Base-by-base conservation (phyloP, 108 stramenopile species). In the Mediolabrus comicus region DNA sequence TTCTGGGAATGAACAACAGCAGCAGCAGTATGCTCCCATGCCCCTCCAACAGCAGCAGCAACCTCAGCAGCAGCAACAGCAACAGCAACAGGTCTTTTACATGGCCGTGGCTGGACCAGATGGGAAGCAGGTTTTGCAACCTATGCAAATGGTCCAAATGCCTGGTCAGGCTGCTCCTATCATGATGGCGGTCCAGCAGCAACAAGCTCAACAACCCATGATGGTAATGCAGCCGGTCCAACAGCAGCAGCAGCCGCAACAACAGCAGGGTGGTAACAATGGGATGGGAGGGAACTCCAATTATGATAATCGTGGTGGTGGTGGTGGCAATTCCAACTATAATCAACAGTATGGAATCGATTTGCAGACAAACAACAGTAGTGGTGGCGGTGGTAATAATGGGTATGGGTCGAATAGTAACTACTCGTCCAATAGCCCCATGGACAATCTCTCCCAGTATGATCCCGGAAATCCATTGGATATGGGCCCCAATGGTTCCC, bases 91-190 rank as follows among this genome's bases (percentile, higher is more conserved):
- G 65, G 81, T 95, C 16, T 84, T 95, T 49, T 95, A 95, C 87
- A 92, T 95, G 91, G 91, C 94, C 34, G 91, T 95, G 41, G 86
- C 89, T n/a, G 81, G 90, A 29, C 85, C 90, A 14, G 94, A 91
- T 71, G 94, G 94, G 7, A 82, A 84, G n/a, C 92, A 94, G 59
- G 86, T 91, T 35, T 71, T 94, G n/a, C 92, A 94, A 49, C 77
- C 77, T 14, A 68, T 79, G 26, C 77, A 79, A 39, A 74, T 79
- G 72, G 77, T 79, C 3, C 77, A 79, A 57, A 68, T 79, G 25
- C 72, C 77, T 3, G 77, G 77, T 25, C 73, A 74, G 34, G 41
- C 77, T 17, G 55, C 59, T 6, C 41, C 76, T 3, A 34, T 77
- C 57, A 77, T 77, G 76, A 63, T 77, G 35, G 69, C 76, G 22